Base-by-base conservation (phyloP, 306 rosid genomes). In the Vicia villosa region DNA sequence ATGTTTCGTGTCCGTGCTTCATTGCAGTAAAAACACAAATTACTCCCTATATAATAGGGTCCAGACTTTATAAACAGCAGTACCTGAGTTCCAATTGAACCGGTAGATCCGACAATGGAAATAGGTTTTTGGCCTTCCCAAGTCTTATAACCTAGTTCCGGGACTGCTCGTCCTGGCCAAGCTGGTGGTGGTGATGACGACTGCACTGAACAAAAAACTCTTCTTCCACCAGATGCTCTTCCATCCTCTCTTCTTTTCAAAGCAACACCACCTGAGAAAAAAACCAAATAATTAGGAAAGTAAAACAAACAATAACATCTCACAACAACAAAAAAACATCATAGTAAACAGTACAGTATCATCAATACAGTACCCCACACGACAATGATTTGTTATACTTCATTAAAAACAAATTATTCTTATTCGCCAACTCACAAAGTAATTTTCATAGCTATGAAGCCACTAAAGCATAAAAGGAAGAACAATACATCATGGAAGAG, bases 11-110 rank as follows among this genome's bases (percentile, higher is more conserved):
- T 22, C 24, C 24, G 24, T 22, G 24, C 24, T 22, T 22, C 24
- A 22, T 22, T 1, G 24, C 24, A 22, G 1, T 22, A 22, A 22
- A 73, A 62, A 21, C 17, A 8, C 3, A 32, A 58, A 59, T 32
- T n/a, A 4, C 46, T 58, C 34, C 42, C 69, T 17, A 37, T 6
- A 51, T 17, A 20, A 19, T 20, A 51, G 59, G 13, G n/a, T 52
- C 5, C 19, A 55, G 38, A 34, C 10, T 34, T 34, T 34, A 34
- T 4, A 0, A 15, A 22, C 9, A 66, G 2, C 51, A 24, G 51
- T 79, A 94, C 99, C 95, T 94, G 99, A 77, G 99, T 94, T 81
- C 99, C 99, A 73, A 94, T 94, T 10, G 97, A 94, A 68, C 99
- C 99, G 34, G 99, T 94, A 40, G 77, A 87, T 38, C 99, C 99